phyloP scores from a whole-genome alignment of 2,329 filamentous ascomycete genomes.

The Ophiognomonia clavigignenti-juglandacearum region DNA sequence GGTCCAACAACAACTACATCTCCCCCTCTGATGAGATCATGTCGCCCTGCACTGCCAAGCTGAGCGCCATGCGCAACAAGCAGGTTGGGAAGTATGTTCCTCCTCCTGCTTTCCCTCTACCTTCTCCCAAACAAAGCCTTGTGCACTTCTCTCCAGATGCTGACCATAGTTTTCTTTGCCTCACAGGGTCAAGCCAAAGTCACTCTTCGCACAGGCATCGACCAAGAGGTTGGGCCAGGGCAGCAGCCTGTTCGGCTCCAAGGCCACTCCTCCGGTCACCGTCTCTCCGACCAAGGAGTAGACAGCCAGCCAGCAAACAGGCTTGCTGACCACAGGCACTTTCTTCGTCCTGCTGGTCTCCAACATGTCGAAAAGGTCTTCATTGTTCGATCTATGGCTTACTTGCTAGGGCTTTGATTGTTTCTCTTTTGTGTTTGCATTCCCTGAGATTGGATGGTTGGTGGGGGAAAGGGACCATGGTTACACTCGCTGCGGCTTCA shows the following conservation, averaged over 20 bases:
- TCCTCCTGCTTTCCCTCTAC: neutral
- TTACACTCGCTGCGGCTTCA: neutral
- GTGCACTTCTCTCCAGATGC: neutral
- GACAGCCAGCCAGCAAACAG: neutral
- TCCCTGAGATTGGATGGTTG: neutral
- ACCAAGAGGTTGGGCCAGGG: slow-evolving; percentile 54
- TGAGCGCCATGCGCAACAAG: slow-evolving; percentile 75
- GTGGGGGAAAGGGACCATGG: neutral
- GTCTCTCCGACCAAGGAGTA: neutral
- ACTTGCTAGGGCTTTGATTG: neutral
- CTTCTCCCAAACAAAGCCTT: no score
- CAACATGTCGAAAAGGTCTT: slow-evolving; percentile 5
- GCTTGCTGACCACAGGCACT: neutral
- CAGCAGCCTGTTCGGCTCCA: slow-evolving; percentile 33
- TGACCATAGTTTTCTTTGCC: neutral
- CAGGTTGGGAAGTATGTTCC: slow-evolving; percentile 66
- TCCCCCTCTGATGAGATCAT: slow-evolving; percentile 87
- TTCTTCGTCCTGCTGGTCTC: neutral
- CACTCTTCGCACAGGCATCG: slow-evolving; percentile 61
- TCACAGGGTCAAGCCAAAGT: slow-evolving; percentile 59
- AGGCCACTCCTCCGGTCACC: slow-evolving; percentile 16
- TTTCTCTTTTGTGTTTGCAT: neutral
- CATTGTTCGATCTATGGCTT: slow-evolving; percentile 7
- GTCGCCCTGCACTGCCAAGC: slow-evolving; percentile 80
- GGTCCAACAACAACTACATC: slow-evolving; percentile 47